Conservation (phyloP, 2,329 filamentous ascomycete species). For the Penicillium sclerotigenum region DNA sequence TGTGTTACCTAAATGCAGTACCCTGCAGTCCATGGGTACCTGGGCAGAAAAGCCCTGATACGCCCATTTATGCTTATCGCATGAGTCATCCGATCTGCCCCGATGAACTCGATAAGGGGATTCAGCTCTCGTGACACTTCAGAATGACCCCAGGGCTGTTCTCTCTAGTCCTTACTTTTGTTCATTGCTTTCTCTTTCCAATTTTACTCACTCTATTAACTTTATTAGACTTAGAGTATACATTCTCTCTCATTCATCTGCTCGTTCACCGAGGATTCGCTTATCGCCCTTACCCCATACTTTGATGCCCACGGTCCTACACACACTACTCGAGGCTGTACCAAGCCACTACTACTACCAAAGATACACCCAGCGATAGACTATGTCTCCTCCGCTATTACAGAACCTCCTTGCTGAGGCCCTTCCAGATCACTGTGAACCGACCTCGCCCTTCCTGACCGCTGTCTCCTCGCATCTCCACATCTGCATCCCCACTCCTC, state of each 20-base stretch:
- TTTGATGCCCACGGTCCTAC: background rate
- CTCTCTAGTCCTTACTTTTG: background rate
- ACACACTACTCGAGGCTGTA: background rate
- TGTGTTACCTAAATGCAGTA: background rate
- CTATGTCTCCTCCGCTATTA: slow-evolving; percentile 33
- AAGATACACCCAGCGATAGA: background rate
- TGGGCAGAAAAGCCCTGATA: slow-evolving; percentile 7
- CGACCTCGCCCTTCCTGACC: slow-evolving; percentile 56
- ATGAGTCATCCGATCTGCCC: slow-evolving; percentile 11
- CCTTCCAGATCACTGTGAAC: slow-evolving; percentile 59
- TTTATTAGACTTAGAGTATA: background rate
- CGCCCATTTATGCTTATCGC: slow-evolving; percentile 4
- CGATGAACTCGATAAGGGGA: background rate
- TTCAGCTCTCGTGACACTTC: slow-evolving; percentile 11
- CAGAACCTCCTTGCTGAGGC: slow-evolving; percentile 26
- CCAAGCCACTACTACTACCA: background rate
- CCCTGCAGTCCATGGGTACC: background rate
- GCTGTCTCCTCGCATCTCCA: slow-evolving; percentile 58
- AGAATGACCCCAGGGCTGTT: background rate
- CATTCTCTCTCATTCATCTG: background rate
- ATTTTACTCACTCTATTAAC: background rate
- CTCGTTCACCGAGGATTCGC: background rate
- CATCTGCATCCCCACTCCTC: slow-evolving; percentile 61
- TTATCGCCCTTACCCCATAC: slow-evolving; percentile 10
- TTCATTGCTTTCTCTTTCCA: background rate